These are phyloP conservation scores for Debaryomyces sp. DNA, from an alignment of 1,139 yeast genomes.

Conservation along the genomic window DNA sequence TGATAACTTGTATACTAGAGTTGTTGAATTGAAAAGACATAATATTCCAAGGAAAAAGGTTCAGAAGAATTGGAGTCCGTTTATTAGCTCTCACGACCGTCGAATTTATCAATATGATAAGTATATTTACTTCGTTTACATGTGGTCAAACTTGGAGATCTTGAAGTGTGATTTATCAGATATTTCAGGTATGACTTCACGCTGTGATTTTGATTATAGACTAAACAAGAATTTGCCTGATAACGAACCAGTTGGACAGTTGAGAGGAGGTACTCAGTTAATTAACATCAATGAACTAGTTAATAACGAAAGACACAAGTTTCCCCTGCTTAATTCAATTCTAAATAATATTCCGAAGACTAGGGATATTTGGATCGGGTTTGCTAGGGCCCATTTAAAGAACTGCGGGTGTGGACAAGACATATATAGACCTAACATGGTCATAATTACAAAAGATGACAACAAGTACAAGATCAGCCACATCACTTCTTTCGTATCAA, in stretches of 20 bases:
- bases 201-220: constrained; percentile 30
- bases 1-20: constrained; percentile 23
- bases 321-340: constrained; percentile 10
- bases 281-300: constrained; percentile 27
- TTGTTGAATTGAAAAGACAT: constrained; percentile 29
- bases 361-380: constrained; percentile 37
- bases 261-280: constrained; percentile 40
- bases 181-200: constrained; percentile 20
- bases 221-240: constrained; percentile 17
- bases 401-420: constrained; percentile 50
- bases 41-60: constrained; percentile 14
- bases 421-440: constrained; percentile 49
- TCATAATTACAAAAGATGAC: constrained; percentile 42
- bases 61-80: constrained; percentile 40
- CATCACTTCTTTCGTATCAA: constrained; percentile 38
- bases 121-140: constrained; percentile 29
- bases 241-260: constrained; percentile 28
- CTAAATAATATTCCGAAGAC: constrained; percentile 13
- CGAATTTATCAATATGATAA: constrained; percentile 19
- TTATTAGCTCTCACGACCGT: constrained; percentile 22
- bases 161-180: constrained; percentile 33
- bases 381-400: constrained; percentile 47
- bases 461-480: constrained; percentile 29
- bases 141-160: constrained; percentile 41
- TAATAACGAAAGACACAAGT: constrained; percentile 12